Percentiles rank a stretch among this genome's conserved stretches.
phyloP scores from a whole-genome alignment of 2,329 filamentous ascomycete genomes.

The Pseudopithomyces chartarum region DNA sequence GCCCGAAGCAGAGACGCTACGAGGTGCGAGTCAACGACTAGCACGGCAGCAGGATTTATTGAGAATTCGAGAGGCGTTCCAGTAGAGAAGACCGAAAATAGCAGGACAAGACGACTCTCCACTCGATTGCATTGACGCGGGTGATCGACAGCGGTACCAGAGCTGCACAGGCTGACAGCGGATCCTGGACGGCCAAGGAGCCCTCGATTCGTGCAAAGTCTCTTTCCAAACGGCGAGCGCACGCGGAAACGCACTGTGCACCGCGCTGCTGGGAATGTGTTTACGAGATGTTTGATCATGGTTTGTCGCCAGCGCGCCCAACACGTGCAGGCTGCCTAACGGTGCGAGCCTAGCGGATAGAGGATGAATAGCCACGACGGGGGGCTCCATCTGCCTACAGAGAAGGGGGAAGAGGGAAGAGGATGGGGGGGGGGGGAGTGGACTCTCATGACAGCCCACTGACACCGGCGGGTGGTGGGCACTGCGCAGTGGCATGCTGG shows the following conservation, averaged over 20 bases:
- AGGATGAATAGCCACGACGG: no score
- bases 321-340: constrained; percentile 12
- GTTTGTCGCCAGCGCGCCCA: background rate
- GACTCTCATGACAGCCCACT: constrained; percentile 35
- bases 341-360: background rate
- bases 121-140: constrained; percentile 19
- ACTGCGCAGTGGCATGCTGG: constrained; percentile 18
- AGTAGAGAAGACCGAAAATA: constrained; percentile 32
- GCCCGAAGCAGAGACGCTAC: constrained; percentile 26
- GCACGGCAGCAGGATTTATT: constrained; percentile 31
- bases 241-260: constrained; percentile 3
- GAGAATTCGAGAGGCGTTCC: constrained; percentile 28
- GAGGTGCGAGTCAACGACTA: constrained; percentile 23
- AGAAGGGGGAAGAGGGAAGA: no score
- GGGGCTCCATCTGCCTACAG: no score
- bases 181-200: constrained; percentile 10
- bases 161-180: constrained; percentile 14
- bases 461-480: constrained; percentile 20
- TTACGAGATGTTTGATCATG: background rate
- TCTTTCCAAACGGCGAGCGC: constrained; percentile 29
- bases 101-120: constrained; percentile 3
- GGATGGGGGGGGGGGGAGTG: background rate
- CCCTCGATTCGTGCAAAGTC: constrained; percentile 23
- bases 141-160: constrained; percentile 29
- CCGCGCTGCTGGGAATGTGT: background rate